Conservation (phyloP, 345 rosid genomes). For the Angophora floribunda region DNA sequence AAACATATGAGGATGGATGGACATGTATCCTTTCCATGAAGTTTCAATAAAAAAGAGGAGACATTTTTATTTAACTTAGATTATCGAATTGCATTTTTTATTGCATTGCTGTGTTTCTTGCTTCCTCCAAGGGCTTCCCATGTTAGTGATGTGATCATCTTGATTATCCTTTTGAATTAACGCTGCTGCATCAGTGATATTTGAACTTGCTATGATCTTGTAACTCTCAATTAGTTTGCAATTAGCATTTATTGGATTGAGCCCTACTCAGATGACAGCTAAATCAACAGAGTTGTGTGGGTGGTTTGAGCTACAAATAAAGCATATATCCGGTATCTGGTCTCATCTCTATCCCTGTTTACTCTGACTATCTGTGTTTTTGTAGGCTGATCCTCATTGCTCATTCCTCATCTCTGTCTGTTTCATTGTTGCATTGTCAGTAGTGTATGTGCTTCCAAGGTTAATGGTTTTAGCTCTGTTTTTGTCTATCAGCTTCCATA, state of each 20-base stretch:
- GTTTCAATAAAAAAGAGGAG: conserved; percentile 23
- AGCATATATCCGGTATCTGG: background rate
- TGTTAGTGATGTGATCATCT: background rate
- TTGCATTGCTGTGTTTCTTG: background rate
- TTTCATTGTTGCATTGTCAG: background rate
- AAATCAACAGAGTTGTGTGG: background rate
- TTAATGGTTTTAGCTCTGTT: background rate
- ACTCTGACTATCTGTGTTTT: background rate
- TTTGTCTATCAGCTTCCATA: background rate
- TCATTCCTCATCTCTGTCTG: background rate
- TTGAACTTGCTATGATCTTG: background rate
- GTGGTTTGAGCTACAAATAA: background rate
- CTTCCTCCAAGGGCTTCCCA: background rate
- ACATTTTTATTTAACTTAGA: background rate
- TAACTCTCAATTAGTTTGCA: background rate
- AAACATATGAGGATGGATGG: conserved; percentile 29
- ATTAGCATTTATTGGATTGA: background rate
- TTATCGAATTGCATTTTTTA: background rate
- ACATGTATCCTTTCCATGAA: conserved; percentile 30
- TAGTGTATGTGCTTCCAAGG: background rate
- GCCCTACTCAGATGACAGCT: background rate
- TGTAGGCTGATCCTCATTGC: background rate
- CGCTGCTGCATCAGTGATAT: background rate
- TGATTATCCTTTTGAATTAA: background rate
- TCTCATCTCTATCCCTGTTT: background rate